Conservation (phyloP, 805 yeast species). For the Sungouiella blattae region DNA sequence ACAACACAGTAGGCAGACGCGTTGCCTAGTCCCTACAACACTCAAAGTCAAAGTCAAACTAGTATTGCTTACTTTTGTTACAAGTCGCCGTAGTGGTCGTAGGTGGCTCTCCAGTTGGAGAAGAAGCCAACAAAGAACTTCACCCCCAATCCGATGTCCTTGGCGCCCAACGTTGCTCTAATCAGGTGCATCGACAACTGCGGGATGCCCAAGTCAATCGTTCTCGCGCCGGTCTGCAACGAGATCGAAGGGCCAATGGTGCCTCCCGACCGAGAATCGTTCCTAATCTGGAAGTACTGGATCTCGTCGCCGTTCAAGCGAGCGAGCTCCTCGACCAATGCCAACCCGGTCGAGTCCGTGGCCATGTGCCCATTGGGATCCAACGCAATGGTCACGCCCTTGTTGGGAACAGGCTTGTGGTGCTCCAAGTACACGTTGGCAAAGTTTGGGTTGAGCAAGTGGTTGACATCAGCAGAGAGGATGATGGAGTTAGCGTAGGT, state of each 20-base stretch:
- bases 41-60: no score
- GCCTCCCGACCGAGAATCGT: slow-evolving; percentile 83
- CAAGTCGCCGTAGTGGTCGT: slow-evolving; percentile 50
- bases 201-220: slow-evolving; percentile 79
- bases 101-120: slow-evolving; percentile 60
- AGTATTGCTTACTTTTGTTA: no score
- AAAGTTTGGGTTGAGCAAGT: slow-evolving; percentile 78
- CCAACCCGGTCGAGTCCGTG: slow-evolving; percentile 70
- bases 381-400: slow-evolving; percentile 64
- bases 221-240: slow-evolving; percentile 65
- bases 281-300: slow-evolving; percentile 84
- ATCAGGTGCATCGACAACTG: slow-evolving; percentile 86
- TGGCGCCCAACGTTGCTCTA: slow-evolving; percentile 74
- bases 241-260: slow-evolving; percentile 78
- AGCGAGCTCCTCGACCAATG: slow-evolving; percentile 70
- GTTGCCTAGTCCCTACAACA: no score
- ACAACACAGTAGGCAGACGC: no score
- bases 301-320: slow-evolving; percentile 57
- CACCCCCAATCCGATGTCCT: slow-evolving; percentile 72
- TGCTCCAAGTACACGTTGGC: slow-evolving; percentile 63
- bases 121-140: slow-evolving; percentile 71
- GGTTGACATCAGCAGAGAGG: slow-evolving; percentile 81
- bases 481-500: slow-evolving; percentile 73
- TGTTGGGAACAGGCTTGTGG: slow-evolving; percentile 79
- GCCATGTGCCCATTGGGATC: slow-evolving; percentile 85